A percentile compares a stretch with the other conserved stretches of the same genome.
These are phyloP conservation scores for Solanum peruvianum DNA, from an alignment of 257 asterid genomes.

Conservation along the genomic window DNA sequence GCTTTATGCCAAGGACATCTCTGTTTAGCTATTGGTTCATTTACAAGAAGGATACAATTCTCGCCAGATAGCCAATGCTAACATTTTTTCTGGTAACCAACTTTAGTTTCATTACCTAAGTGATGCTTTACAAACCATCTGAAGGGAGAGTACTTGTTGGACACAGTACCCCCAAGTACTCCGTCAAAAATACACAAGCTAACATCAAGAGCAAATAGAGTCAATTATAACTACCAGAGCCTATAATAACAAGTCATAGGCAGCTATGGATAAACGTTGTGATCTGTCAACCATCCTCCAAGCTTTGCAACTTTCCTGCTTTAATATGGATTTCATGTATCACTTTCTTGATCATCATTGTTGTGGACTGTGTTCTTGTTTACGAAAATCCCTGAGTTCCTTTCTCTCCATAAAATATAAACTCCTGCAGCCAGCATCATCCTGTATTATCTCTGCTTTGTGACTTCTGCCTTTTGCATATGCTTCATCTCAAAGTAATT, in stretches of 20 bases:
- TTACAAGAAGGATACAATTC: not conserved
- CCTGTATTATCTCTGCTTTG: not conserved
- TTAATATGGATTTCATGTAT: not conserved
- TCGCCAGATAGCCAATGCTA: not conserved
- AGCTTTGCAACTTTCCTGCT: not conserved
- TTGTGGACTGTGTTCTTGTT: not conserved
- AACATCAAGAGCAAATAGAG: not conserved
- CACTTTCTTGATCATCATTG: not conserved
- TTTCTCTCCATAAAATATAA: not conserved
- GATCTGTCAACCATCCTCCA: not conserved
- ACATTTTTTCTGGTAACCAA: not conserved
- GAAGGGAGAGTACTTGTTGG: not conserved
- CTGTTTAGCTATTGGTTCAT: not conserved
- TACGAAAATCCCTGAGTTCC: not conserved
- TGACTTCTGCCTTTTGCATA: not conserved
- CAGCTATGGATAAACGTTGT: not conserved
- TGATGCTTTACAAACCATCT: not conserved
- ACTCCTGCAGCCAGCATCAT: not conserved
- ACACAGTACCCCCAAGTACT: not conserved
- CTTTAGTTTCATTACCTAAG: not conserved
- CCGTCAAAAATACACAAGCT: not conserved
- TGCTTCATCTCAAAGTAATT: not conserved
- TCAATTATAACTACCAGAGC: not conserved
- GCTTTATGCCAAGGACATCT: not conserved
- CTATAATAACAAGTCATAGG: not conserved